These are phyloP conservation scores for Allantophomopsis cytisporea DNA, from an alignment of 2,329 filamentous ascomycete genomes.

Conservation along the genomic window DNA sequence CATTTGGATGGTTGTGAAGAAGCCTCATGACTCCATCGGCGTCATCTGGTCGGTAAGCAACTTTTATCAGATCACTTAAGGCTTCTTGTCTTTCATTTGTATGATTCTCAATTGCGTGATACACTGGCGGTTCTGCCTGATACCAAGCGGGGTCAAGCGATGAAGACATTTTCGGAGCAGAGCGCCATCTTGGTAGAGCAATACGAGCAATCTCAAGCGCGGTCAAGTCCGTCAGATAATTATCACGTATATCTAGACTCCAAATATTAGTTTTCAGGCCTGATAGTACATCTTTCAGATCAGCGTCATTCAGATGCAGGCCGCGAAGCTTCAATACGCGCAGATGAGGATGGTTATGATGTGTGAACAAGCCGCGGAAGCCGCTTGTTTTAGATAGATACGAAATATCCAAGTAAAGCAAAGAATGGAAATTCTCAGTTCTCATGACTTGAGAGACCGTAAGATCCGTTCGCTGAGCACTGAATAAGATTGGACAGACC, in stretches of 20 bases:
- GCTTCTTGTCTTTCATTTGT: conserved; percentile 1
- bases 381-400: conserved; percentile 19
- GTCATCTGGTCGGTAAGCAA: conserved; percentile 4
- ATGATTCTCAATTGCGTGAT: conserved; percentile 13
- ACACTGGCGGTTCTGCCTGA: conserved; percentile 2
- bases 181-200: conserved; percentile 1
- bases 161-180: conserved; percentile 16
- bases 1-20: conserved; percentile 6
- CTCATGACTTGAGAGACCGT: conserved; percentile 23
- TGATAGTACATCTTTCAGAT: conserved; percentile 20
- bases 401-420: conserved; percentile 41
- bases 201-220: background rate
- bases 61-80: background rate
- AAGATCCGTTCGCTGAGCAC: conserved; percentile 24
- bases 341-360: conserved; percentile 28
- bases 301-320: conserved; percentile 29
- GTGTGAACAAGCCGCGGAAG: conserved; percentile 22
- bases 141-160: conserved; percentile 32
- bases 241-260: conserved; percentile 41
- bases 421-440: conserved; percentile 15
- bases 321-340: conserved; percentile 35
- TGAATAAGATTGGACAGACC: conserved; percentile 23
- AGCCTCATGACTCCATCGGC: conserved; percentile 13
- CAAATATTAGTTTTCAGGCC: conserved; percentile 29
- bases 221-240: conserved; percentile 32